Evolutionary conservation across 1,284 basidiomycete species (phyloP), one percentile per base, ranked within the genome.

Genomic region (Stereum hirsutum): DNA sequence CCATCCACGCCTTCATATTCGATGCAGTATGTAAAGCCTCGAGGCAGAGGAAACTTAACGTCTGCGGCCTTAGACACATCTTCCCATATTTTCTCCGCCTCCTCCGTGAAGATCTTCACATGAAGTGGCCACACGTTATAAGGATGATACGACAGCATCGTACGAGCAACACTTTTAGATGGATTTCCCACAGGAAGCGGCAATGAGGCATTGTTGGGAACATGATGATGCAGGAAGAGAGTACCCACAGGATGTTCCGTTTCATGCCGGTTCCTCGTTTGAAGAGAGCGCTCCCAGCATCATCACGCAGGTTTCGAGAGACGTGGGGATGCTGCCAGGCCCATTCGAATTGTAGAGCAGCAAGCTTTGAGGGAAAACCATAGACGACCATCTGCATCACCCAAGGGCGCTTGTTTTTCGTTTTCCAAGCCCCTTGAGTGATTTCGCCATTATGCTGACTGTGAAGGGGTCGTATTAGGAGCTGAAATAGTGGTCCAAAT

Each of bases 311-410:
- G 58, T 79, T 75, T n/a, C 78, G 65, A 3, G 78, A 78, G 24
- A 65, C 55, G 48, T 75, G 60, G 11, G 77, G 76, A 54, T 91
- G 81, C 56, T 92, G 89, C 90, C 90, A 94, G 14, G 89, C 89
- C 89, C 89, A 93, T 64, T 94, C 90, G 55, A 92, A 93, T 62
- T 91, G 76, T 3, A 93, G 68, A 1, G 91, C 90, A 0, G 87
- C 77, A 19, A 92, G 68, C 57, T 83, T 85, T 45, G 86, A 90
- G 0, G 89, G 88, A 57, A 95, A 94, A 5, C 89, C 89, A 55
- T 88, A 75, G 0, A 94, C 87, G 42, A 93, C 81, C 74, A 90
- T 78, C 47, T 89, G 84, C 86, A 92, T 92, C 33, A 82, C 76
- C 90, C 90, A 95, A 17, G 91, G 91, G 25, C 90, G 62, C 23